These are phyloP conservation scores for Ogataea methylovora DNA, from an alignment of 805 yeast species.

Conservation along the genomic window DNA sequence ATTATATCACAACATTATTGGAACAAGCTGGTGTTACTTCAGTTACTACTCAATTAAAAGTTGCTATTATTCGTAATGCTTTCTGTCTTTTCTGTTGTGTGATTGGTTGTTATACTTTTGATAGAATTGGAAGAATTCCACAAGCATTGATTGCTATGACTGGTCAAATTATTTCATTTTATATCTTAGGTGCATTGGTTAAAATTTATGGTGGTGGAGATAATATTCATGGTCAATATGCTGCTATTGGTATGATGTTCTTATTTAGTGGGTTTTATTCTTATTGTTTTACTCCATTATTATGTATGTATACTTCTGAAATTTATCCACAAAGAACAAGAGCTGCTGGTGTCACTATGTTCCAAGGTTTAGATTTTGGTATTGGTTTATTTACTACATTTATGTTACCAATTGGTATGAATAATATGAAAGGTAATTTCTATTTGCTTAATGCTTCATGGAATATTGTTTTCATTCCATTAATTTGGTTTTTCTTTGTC, in stretches of 20 bases:
- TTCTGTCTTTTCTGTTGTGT: constrained; percentile 13
- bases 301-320: constrained; percentile 39
- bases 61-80: constrained; percentile 14
- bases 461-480: constrained; percentile 18
- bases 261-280: constrained; percentile 35
- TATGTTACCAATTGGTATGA: constrained; percentile 28
- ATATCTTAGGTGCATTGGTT: constrained; percentile 15
- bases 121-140: constrained; percentile 11
- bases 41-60: constrained; percentile 11
- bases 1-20: constrained; percentile 32
- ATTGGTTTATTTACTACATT: constrained; percentile 25
- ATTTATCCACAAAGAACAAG: constrained; percentile 22
- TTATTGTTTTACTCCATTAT: constrained; percentile 37
- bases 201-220: constrained; percentile 5
- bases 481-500: constrained; percentile 13
- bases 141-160: constrained; percentile 7
- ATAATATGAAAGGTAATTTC: constrained; percentile 28
- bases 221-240: constrained; percentile 6
- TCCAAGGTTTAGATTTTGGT: constrained; percentile 5
- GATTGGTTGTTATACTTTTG: constrained; percentile 12
- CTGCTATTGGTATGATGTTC: constrained; percentile 39
- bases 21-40: constrained; percentile 12
- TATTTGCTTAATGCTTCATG: constrained; percentile 14
- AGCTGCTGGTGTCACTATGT: constrained; percentile 13
- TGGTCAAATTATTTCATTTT: constrained; percentile 14